Percentiles rank a stretch among this genome's conserved stretches.
These are phyloP conservation scores for Yamadazyma triangularis DNA, from an alignment of 1,139 yeast genomes.

Conservation along the genomic window DNA sequence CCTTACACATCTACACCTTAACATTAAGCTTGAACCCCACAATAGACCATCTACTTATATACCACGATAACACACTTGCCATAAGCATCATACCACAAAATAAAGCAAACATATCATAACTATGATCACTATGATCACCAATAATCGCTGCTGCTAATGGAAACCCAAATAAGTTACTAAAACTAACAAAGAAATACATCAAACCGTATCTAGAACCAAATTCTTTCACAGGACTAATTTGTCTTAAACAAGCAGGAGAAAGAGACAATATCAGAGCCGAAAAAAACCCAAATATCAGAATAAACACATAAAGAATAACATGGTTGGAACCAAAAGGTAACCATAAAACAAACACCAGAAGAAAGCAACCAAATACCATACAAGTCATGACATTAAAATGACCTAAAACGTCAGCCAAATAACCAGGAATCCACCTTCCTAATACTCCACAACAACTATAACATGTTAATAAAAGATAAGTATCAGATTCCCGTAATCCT, in stretches of 20 bases:
- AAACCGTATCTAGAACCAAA: slow-evolving; percentile 36
- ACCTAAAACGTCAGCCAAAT: slow-evolving; percentile 50
- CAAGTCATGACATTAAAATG: slow-evolving; percentile 48
- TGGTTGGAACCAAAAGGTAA: slow-evolving; percentile 43
- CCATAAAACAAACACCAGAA: slow-evolving; percentile 42
- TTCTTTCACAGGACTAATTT: slow-evolving; percentile 16
- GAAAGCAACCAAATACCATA: slow-evolving; percentile 32
- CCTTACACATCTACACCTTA: too few relatives aligned
- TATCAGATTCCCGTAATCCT: slow-evolving; percentile 44
- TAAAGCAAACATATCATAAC: slow-evolving; percentile 20
- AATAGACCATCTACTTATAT: slow-evolving; percentile 15
- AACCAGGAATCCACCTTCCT: slow-evolving; percentile 53
- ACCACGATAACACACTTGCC: slow-evolving; percentile 17
- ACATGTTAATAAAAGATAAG: slow-evolving; percentile 48
- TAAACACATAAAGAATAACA: slow-evolving; percentile 37
- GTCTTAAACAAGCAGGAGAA: slow-evolving; percentile 32
- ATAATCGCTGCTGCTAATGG: slow-evolving; percentile 49
- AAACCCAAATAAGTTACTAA: slow-evolving; percentile 38
- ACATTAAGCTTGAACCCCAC: slow-evolving; percentile 18
- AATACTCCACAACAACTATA: slow-evolving; percentile 52
- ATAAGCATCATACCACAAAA: slow-evolving; percentile 18
- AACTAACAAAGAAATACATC: slow-evolving; percentile 26
- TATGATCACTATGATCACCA: slow-evolving; percentile 22
- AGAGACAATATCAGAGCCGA: slow-evolving; percentile 19
- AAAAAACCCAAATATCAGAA: slow-evolving; percentile 46